Conservation (phyloP, 2,329 filamentous ascomycete species). For the Phoma sp. region DNA sequence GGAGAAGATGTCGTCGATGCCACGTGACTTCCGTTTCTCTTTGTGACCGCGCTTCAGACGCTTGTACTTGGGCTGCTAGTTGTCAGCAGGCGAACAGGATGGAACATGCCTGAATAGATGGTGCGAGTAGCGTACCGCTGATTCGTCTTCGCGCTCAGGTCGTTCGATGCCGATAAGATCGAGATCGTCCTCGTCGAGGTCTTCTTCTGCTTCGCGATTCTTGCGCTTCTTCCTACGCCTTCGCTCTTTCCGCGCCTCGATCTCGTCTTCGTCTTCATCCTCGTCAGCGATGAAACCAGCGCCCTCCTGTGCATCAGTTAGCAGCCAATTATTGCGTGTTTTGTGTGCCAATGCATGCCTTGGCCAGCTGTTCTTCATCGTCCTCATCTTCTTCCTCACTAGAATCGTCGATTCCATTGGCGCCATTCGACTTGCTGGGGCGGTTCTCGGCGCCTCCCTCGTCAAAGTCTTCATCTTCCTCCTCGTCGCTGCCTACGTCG, state of each 20-base stretch:
- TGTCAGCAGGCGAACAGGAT: conserved; percentile 9
- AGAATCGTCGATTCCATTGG: conserved; percentile 44
- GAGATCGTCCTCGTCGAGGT: conserved; percentile 91
- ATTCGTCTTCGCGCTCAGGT: conserved; percentile 66
- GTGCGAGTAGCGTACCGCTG: conserved; percentile 64
- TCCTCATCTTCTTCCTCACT: conserved; percentile 51
- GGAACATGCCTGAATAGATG: neutral
- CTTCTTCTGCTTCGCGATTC: conserved; percentile 77
- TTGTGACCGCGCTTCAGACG: conserved; percentile 91
- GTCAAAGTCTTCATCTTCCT: conserved; percentile 49
- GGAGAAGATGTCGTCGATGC: conserved; percentile 90
- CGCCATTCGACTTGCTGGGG: conserved; percentile 36
- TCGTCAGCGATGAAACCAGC: conserved; percentile 97
- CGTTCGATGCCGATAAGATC: conserved; percentile 87
- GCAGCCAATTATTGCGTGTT: neutral
- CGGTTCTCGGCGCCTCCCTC: conserved; percentile 31
- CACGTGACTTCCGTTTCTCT: conserved; percentile 69
- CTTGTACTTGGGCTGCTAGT: conserved; percentile 86
- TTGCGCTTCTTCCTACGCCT: conserved; percentile 79
- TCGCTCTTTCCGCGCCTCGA: conserved; percentile 62
- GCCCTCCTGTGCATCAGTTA: conserved; percentile 66
- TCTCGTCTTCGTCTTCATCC: conserved; percentile 77
- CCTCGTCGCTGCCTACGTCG: conserved; percentile 75
- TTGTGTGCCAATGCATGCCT: conserved; percentile 36
- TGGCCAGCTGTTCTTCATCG: conserved; percentile 43